Conservation (phyloP, 2,329 filamentous ascomycete genomes). For the Botrytis deweyae region DNA sequence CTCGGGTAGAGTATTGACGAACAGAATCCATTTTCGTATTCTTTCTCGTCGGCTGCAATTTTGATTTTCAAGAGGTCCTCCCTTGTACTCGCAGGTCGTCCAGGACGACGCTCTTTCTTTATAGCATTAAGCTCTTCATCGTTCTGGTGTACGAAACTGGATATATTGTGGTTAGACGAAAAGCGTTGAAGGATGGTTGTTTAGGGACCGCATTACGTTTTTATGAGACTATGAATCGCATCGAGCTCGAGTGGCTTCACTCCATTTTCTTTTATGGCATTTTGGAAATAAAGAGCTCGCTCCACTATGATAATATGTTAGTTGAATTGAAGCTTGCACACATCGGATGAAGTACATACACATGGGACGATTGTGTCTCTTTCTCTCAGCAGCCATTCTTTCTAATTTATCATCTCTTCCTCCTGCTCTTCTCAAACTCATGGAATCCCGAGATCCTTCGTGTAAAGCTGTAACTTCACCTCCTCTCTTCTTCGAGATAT, state of each 20-base stretch:
- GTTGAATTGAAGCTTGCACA: slow-evolving; percentile 20
- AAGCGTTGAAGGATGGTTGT: background rate
- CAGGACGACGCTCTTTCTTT: slow-evolving; percentile 70
- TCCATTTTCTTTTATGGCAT: slow-evolving; percentile 55
- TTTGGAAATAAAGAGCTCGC: slow-evolving; percentile 70
- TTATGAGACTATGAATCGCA: slow-evolving; percentile 61
- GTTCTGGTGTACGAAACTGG: slow-evolving; percentile 63
- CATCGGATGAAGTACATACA: slow-evolving; percentile 47
- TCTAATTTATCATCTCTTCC: slow-evolving; percentile 80
- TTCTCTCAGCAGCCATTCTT: slow-evolving; percentile 66
- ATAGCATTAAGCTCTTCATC: slow-evolving; percentile 67
- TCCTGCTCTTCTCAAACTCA: slow-evolving; percentile 74
- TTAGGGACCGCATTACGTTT: slow-evolving; percentile 51
- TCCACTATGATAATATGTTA: slow-evolving; percentile 52
- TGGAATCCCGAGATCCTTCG: slow-evolving; percentile 83
- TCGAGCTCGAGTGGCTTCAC: slow-evolving; percentile 52
- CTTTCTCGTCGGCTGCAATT: slow-evolving; percentile 69
- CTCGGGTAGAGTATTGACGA: slow-evolving; percentile 37
- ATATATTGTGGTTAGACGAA: background rate
- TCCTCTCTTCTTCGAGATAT: slow-evolving; percentile 83
- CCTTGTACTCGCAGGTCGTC: slow-evolving; percentile 72
- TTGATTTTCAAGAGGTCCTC: slow-evolving; percentile 76
- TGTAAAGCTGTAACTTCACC: slow-evolving; percentile 74
- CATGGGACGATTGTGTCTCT: slow-evolving; percentile 72
- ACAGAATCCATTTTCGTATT: slow-evolving; percentile 84